Evolutionary conservation across 1,284 basidiomycete species (phyloP), one percentile per base, ranked within the genome.

Genomic region (Moesziomyces globuligerus): DNA sequence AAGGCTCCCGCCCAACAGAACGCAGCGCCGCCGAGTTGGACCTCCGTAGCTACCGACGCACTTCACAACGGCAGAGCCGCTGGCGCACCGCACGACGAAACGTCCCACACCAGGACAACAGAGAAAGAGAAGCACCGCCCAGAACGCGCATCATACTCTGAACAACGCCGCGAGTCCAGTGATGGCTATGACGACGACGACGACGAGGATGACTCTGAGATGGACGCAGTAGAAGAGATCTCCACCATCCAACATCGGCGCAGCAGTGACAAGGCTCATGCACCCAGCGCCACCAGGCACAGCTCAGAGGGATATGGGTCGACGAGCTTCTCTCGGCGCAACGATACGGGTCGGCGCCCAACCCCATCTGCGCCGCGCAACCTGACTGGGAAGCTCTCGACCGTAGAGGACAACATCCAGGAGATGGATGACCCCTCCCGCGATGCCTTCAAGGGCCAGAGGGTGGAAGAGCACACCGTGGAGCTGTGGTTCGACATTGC

Each of bases 401-500:
- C 66, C 1, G 59, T 69, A 5, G 55, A 69, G 44, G 41, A 49
- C 47, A 60, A 62, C 36, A 69, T 69, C 32, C 40, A 49, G n/a
- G 53, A 62, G 24, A 69, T 69, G 58, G 67, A 64, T 23, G 59
- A 70, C 28, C 60, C 67, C 0, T 32, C 25, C 2, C 58, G 53
- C 6, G 66, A 69, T 38, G 51, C 47, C 2, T 69, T 62, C 44
- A 48, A 52, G 8, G 60, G 60, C 4, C 60, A 64, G 37, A 49
- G 24, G 21, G 67, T 70, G 21, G 50, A 55, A 42, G 56, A 70
- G 20, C 23, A 51, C 42, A 55, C 67, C 2, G 60, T 70, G 9
- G 70, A 72, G 47, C 38, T 72, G 10, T 72, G 70, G 70, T 57
- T 64, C 56, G 52, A 61, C 25, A 66, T 72, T 34, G 59, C 70